These are phyloP conservation scores for Cucurbita argyrosperma DNA, from an alignment of 306 rosid genomes.

Conservation along the genomic window DNA sequence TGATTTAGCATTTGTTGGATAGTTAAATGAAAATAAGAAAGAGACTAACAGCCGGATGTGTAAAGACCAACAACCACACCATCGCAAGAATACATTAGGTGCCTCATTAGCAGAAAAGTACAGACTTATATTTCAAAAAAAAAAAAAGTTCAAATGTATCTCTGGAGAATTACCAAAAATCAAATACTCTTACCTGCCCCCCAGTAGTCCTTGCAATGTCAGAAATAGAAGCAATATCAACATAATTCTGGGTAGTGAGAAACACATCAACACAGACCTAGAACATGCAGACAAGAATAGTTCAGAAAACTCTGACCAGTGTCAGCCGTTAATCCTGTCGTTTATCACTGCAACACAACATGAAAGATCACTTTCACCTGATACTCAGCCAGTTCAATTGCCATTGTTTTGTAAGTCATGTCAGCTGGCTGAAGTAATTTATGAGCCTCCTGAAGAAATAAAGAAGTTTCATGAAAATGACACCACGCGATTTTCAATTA, in stretches of 20 bases:
- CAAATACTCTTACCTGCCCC: constrained; percentile 57
- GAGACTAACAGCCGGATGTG: not conserved
- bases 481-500: not conserved
- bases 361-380: constrained; percentile 41
- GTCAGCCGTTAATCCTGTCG: constrained; percentile 1
- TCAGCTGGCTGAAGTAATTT: constrained; percentile 91
- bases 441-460: constrained; percentile 66
- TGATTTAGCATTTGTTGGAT: not conserved
- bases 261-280: constrained; percentile 92
- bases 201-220: constrained; percentile 88
- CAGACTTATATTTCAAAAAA: not conserved
- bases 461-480: not conserved
- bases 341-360: constrained; percentile 2
- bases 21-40: not conserved
- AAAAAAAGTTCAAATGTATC: not conserved
- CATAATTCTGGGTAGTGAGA: constrained; percentile 72
- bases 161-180: not conserved
- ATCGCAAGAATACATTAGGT: not conserved
- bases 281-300: constrained; percentile 17
- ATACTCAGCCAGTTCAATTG: constrained; percentile 86
- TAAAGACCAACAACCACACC: not conserved
- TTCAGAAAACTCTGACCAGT: constrained; percentile 4
- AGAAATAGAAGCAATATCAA: constrained; percentile 83
- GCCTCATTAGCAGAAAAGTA: not conserved
- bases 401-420: constrained; percentile 70